Evolutionary conservation across 257 asterid genomes (phyloP).

Genomic region (Asclepias syriaca): DNA sequence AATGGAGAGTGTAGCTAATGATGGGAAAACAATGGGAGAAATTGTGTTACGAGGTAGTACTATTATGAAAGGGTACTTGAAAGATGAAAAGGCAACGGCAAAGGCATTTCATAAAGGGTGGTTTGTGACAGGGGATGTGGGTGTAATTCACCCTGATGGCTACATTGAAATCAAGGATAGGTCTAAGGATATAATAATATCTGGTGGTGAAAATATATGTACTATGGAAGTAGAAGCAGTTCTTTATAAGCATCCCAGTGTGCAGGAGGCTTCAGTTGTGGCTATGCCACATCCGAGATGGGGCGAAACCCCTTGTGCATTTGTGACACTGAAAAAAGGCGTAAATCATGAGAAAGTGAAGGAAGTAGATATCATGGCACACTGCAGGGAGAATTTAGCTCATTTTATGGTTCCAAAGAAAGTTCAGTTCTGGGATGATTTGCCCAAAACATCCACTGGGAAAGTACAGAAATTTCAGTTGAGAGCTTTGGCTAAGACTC

Average conservation of each 20-base stretch:
- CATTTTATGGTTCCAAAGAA: constrained; percentile 78
- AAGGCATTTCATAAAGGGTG: constrained; percentile 61
- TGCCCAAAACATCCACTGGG: constrained; percentile 74
- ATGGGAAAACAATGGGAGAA: constrained; percentile 68
- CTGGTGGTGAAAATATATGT: constrained; percentile 93
- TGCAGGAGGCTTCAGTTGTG: constrained; percentile 76
- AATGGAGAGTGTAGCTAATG: constrained; percentile 55
- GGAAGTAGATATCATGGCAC: constrained; percentile 49
- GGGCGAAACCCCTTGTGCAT: constrained; percentile 59
- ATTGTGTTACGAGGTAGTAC: constrained; percentile 72
- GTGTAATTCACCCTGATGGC: constrained; percentile 81
- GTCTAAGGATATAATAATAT: constrained; percentile 78
- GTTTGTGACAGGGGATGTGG: constrained; percentile 81
- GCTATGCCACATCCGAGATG: constrained; percentile 89
- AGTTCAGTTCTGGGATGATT: constrained; percentile 45
- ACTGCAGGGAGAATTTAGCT: constrained; percentile 59
- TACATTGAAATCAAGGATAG: constrained; percentile 79
- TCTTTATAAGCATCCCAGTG: constrained; percentile 42
- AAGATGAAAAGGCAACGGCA: constrained; percentile 46
- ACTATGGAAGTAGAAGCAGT: constrained; percentile 74
- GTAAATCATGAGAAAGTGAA: background rate
- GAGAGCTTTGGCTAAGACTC: constrained; percentile 50
- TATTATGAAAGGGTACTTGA: constrained; percentile 77
- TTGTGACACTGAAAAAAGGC: constrained; percentile 19
- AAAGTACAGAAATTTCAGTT: constrained; percentile 62